phyloP scores from a whole-genome alignment of 345 rosid genomes.

The Ceriops zippeliana region DNA sequence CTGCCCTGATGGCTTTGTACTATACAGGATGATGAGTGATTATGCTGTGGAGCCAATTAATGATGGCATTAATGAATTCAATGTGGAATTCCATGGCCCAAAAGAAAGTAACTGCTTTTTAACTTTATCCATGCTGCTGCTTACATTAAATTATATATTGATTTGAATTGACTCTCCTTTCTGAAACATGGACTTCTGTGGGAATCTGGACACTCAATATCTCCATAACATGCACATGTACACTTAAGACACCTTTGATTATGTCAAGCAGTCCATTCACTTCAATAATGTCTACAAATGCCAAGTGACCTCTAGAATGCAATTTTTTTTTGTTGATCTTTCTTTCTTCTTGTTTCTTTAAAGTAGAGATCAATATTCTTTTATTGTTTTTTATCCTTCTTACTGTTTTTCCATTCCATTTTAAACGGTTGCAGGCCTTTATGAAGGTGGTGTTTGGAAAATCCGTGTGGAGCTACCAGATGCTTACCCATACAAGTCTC shows the following conservation, averaged over 20 bases:
- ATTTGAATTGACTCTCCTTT: neutral
- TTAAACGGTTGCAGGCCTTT: conserved; percentile 23
- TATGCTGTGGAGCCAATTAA: conserved; percentile 65
- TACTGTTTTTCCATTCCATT: neutral
- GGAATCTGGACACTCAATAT: too few relatives aligned
- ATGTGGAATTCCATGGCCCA: conserved; percentile 70
- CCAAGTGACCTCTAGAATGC: neutral
- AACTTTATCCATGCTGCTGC: neutral
- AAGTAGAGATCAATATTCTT: too few relatives aligned
- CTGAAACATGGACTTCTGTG: neutral
- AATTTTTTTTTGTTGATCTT: neutral
- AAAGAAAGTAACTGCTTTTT: conserved; percentile 50
- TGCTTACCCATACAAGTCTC: conserved; percentile 42
- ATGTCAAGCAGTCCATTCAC: neutral
- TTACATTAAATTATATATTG: neutral
- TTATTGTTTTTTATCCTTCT: neutral
- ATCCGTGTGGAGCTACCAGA: conserved; percentile 38
- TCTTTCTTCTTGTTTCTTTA: neutral
- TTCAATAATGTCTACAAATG: neutral
- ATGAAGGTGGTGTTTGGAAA: conserved; percentile 40
- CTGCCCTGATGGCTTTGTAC: neutral
- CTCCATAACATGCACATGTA: neutral
- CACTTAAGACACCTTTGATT: neutral
- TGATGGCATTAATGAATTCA: conserved; percentile 68
- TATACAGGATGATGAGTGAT: conserved; percentile 67